Conservation (phyloP, 192 early-diverging fungal species). For the Coemansia sp. region DNA sequence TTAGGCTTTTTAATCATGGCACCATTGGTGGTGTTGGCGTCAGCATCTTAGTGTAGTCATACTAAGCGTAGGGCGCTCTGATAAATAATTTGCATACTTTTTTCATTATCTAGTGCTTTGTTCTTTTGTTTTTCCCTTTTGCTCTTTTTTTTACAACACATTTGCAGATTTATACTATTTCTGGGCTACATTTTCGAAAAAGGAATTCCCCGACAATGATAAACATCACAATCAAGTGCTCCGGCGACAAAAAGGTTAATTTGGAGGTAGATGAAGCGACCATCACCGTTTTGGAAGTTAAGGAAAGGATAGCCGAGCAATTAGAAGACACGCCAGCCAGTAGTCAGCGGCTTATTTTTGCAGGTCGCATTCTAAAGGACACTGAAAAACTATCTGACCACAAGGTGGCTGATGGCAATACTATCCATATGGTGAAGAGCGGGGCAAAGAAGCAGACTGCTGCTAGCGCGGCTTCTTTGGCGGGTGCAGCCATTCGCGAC, state of each 20-base stretch:
- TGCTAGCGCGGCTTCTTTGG: constrained; percentile 5
- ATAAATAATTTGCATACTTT: too few relatives aligned
- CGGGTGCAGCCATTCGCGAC: constrained; percentile 31
- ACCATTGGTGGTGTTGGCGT: too few relatives aligned
- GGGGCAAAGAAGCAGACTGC: constrained; percentile 53
- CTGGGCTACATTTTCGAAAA: neutral
- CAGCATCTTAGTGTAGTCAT: too few relatives aligned
- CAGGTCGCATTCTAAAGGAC: constrained; percentile 94
- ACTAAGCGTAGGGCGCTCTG: too few relatives aligned
- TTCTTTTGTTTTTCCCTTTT: too few relatives aligned
- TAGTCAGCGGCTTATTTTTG: constrained; percentile 86
- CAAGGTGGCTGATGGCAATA: constrained; percentile 84
- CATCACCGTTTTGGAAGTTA: constrained; percentile 71
- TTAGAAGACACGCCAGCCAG: constrained; percentile 64
- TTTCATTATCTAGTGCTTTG: too few relatives aligned
- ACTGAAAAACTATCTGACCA: constrained; percentile 71
- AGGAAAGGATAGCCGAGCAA: constrained; percentile 68
- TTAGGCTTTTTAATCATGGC: too few relatives aligned
- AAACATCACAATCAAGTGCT: constrained; percentile 32
- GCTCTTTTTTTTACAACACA: neutral
- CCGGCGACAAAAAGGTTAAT: constrained; percentile 15
- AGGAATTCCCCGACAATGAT: constrained; percentile 8
- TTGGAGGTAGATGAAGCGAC: constrained; percentile 44
- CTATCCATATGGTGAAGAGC: constrained; percentile 89
- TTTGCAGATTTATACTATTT: too few relatives aligned